Base-by-base conservation (phyloP, 257 asterid genomes). In the Ilex aquifolium region DNA sequence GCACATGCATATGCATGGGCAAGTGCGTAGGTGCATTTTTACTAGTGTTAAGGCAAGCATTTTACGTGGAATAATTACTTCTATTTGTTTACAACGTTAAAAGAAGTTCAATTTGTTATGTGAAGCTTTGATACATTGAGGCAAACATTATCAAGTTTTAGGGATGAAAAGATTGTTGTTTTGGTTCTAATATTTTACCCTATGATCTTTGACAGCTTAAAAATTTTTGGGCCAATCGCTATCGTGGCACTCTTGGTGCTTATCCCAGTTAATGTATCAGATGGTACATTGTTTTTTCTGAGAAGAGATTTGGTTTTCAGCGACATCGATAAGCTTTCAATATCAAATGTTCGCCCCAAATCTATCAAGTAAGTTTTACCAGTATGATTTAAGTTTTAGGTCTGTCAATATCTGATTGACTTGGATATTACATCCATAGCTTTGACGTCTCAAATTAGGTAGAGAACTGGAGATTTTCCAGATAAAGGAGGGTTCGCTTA, bases 301-400 rank as follows among this genome's bases (percentile, higher is more conserved):
- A 69, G 85, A 15, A 90, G 71, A 10, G 97, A 90, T 65, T 77
- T 93, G 95, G 99, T 93, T 32, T 88, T 83, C 67, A 85, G 83
- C 55, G 74, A 93, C 82, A 85, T 93, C n/a, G 99, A 93, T 81
- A 93, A 87, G 82, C 97, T 93, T 66, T 93, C 99, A 0, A 82
- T 93, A 80, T 93, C 99, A 49, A 93, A 93, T 79, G 87, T 93
- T 62, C 83, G 75, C 50, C 85, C 97, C 44, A 50, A 81, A 69
- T 93, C 97, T 21, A 54, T 77, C 59, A 90, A 87, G 97, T 90
- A 82, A 84, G 97, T 77, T 15, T 14, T 14, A 10, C 10, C 4
- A 46, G 10, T 10, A 12, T 46, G 52, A 46, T 11, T 21, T 21
- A 0, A 11, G 10, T 12, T 11, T 49, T 49, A 49, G 4, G 54